Percentiles rank a stretch among this genome's conserved stretches.
phyloP scores from a whole-genome alignment of 2,329 filamentous ascomycete species.

The Ceratocystis ficicola region DNA sequence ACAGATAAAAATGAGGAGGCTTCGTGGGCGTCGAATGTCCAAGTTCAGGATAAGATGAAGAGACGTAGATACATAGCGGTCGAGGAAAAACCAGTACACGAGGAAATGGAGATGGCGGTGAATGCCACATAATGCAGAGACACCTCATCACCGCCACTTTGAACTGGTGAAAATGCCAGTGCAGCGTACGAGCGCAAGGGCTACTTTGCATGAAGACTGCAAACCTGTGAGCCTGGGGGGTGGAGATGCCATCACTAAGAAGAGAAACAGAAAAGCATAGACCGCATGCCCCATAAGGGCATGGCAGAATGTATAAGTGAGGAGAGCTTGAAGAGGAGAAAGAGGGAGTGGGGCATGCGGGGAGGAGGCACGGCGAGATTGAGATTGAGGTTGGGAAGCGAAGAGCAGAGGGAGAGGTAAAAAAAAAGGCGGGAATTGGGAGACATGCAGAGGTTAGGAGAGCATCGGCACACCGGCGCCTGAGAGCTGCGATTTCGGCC shows the following conservation, averaged over 20 bases:
- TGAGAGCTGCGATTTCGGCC: not conserved
- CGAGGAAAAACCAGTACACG: not conserved
- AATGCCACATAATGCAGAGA: not conserved
- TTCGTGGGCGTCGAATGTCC: not conserved
- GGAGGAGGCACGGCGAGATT: not conserved
- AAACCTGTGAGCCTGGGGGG: not conserved
- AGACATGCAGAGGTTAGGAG: not conserved
- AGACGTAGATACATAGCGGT: not conserved
- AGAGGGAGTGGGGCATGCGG: not conserved
- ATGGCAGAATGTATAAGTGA: not conserved
- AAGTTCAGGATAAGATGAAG: not conserved
- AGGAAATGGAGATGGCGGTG: conserved; percentile 3
- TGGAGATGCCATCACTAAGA: not conserved
- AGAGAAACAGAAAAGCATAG: not conserved
- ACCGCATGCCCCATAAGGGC: not conserved
- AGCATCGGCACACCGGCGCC: not conserved
- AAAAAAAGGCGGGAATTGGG: not conserved
- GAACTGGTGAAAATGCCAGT: not conserved
- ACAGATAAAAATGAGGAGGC: not conserved
- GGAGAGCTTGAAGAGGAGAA: not conserved
- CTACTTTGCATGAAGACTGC: conserved; percentile 8
- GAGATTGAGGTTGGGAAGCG: too few relatives aligned
- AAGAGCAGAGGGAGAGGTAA: not conserved
- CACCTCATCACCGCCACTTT: conserved; percentile 12
- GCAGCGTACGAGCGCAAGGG: not conserved